A percentile compares a stretch with the other conserved stretches of the same genome.
Conservation (phyloP, 108 stramenopile genomes). For the Nitzschia palea region DNA sequence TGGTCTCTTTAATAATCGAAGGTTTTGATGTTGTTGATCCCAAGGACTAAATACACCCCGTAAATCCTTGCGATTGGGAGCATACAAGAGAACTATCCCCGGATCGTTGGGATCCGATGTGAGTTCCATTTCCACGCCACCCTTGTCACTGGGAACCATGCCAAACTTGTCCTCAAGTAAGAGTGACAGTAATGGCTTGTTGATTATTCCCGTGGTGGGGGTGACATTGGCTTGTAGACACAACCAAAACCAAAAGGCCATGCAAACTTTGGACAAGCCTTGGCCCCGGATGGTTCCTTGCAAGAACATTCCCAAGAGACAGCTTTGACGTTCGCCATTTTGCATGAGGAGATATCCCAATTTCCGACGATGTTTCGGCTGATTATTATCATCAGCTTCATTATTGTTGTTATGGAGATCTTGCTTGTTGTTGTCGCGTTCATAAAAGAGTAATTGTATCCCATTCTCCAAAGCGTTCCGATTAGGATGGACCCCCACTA, state of each 20-base stretch:
- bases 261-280: conserved; percentile 43
- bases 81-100: conserved; percentile 16
- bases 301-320: conserved; percentile 38
- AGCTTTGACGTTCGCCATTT: conserved; percentile 21
- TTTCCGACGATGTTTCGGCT: conserved; percentile 11
- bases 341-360: conserved; percentile 47
- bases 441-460: conserved; percentile 36
- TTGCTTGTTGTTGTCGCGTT: conserved; percentile 2
- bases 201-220: conserved; percentile 43
- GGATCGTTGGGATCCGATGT: conserved; percentile 5
- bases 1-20: conserved; percentile 17
- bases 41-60: conserved; percentile 37
- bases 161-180: conserved; percentile 45
- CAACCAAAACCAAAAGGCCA: conserved; percentile 39
- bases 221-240: conserved; percentile 27
- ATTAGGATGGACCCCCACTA: conserved; percentile 37
- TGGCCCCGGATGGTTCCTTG: conserved; percentile 13
- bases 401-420: background rate
- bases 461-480: conserved; percentile 45
- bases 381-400: background rate
- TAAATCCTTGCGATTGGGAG: conserved; percentile 22
- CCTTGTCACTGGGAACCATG: conserved; percentile 14
- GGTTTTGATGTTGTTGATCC: conserved; percentile 36
- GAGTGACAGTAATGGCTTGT: conserved; percentile 44
- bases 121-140: conserved; percentile 32